Evolutionary conservation across 1,284 basidiomycete species (phyloP).

Genomic region (Ustilago shanxiensis): DNA sequence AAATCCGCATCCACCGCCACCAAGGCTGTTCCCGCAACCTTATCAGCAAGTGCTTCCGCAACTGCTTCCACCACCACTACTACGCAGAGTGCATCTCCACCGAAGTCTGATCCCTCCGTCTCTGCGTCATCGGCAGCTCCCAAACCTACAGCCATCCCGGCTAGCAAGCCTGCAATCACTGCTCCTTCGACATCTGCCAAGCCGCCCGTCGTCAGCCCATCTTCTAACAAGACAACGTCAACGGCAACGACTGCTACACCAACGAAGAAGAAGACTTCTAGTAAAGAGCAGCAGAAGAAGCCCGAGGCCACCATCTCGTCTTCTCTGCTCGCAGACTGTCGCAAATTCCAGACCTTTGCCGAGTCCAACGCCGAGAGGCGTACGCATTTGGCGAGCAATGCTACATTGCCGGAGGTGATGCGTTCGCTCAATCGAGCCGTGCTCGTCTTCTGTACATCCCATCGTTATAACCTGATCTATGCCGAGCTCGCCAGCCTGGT

Average conservation of each 20-base stretch:
- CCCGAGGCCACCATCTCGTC: conserved; percentile 3
- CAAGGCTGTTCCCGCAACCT: neutral
- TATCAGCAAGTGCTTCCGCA: too few relatives aligned
- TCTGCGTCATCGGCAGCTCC: neutral
- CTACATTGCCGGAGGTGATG: conserved; percentile 14
- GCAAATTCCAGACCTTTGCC: conserved; percentile 2
- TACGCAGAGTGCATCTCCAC: neutral
- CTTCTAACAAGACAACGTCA: neutral
- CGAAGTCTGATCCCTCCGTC: neutral
- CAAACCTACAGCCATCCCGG: neutral
- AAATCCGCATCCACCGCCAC: neutral
- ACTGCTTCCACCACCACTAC: too few relatives aligned
- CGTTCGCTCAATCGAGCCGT: conserved; percentile 25
- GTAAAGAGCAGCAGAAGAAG: conserved; percentile 14
- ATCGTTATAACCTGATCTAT: conserved; percentile 6
- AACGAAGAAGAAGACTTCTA: neutral
- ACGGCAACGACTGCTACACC: neutral
- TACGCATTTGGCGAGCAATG: conserved; percentile 5
- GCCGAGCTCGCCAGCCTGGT: conserved; percentile 25
- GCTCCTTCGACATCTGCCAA: neutral
- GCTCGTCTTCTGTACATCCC: neutral
- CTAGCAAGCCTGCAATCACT: neutral
- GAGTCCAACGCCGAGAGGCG: conserved; percentile 18
- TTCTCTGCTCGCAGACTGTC: conserved; percentile 23
- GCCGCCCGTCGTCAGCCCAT: neutral